phyloP scores from a whole-genome alignment of 352 stramenopile species.

The Phytophthora pseudosyringae region DNA sequence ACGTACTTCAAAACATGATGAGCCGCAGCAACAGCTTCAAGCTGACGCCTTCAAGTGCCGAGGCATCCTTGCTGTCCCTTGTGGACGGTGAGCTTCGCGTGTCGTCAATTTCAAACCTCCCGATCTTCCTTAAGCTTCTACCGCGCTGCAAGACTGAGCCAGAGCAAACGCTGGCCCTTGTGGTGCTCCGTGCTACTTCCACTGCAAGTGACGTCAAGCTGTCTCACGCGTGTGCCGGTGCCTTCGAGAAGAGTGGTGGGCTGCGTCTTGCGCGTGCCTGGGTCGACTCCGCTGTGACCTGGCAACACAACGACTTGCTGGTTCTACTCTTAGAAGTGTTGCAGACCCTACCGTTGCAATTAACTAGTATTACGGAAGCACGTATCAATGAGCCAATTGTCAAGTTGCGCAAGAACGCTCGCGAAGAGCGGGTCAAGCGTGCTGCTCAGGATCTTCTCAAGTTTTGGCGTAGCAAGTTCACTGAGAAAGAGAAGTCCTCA shows the following conservation, averaged over 20 bases:
- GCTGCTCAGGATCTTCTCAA: constrained; percentile 86
- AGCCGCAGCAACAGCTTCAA: constrained; percentile 32
- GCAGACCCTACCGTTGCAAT: constrained; percentile 80
- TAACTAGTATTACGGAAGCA: constrained; percentile 88
- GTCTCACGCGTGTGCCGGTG: constrained; percentile 55
- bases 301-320: constrained; percentile 82
- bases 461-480: constrained; percentile 85
- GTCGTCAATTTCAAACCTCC: constrained; percentile 51
- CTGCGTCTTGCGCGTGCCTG: constrained; percentile 80
- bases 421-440: constrained; percentile 81
- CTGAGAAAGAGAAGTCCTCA: constrained; percentile 77
- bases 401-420: constrained; percentile 80
- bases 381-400: constrained; percentile 91
- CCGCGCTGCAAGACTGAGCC: constrained; percentile 69
- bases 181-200: constrained; percentile 74
- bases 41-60: constrained; percentile 40
- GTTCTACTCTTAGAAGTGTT: constrained; percentile 84
- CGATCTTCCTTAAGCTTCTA: constrained; percentile 68
- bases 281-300: constrained; percentile 80
- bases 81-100: constrained; percentile 66
- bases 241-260: constrained; percentile 77
- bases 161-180: constrained; percentile 72
- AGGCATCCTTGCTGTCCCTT: constrained; percentile 58
- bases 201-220: constrained; percentile 63
- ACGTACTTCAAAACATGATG: constrained; percentile 47